Percentiles rank a stretch among this genome's conserved stretches.
Evolutionary conservation across 2,329 filamentous ascomycete species (phyloP).

Genomic region (Dactylellina sp.): DNA sequence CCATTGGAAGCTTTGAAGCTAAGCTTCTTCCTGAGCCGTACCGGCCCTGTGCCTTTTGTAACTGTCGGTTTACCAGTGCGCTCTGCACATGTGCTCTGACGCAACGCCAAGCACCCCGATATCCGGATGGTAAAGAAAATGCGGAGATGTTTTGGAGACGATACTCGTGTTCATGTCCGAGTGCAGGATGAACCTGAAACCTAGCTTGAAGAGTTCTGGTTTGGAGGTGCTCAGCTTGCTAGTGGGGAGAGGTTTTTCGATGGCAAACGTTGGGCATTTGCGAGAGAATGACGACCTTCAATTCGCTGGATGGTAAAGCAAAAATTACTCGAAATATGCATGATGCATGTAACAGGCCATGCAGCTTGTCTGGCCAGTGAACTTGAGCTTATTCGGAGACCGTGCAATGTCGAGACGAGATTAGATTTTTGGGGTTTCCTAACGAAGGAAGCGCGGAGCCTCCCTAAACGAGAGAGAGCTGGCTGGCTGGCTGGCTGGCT

Average conservation of each 20-base stretch:
- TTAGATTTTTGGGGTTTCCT: too few species aligned
- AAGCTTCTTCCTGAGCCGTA: conserved; percentile 19
- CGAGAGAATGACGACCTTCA: neutral
- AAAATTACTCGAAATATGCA: conserved; percentile 12
- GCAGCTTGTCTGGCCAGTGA: conserved; percentile 17
- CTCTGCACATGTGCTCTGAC: conserved; percentile 20
- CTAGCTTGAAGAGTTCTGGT: conserved; percentile 4
- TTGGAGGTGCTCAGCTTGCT: neutral
- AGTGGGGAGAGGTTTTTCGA: neutral
- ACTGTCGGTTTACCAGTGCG: neutral
- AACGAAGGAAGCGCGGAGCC: conserved; percentile 12
- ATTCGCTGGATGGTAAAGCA: conserved; percentile 13
- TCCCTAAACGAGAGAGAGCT: too few species aligned
- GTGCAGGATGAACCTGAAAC: conserved; percentile 11
- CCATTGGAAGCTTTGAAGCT: conserved; percentile 30
- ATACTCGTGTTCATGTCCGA: too few species aligned
- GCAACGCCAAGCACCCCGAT: conserved; percentile 17
- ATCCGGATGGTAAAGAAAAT: neutral
- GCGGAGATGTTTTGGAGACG: neutral
- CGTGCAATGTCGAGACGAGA: conserved; percentile 24
- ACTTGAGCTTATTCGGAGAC: conserved; percentile 34
- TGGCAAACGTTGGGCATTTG: too few species aligned
- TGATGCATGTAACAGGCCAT: conserved; percentile 25
- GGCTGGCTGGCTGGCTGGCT: too few species aligned
- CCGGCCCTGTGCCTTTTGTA: neutral